A percentile compares a stretch with the other conserved stretches of the same genome.
phyloP scores from a whole-genome alignment of 176 grass and related monocot genomes.

The Calamus simplicifolius region DNA sequence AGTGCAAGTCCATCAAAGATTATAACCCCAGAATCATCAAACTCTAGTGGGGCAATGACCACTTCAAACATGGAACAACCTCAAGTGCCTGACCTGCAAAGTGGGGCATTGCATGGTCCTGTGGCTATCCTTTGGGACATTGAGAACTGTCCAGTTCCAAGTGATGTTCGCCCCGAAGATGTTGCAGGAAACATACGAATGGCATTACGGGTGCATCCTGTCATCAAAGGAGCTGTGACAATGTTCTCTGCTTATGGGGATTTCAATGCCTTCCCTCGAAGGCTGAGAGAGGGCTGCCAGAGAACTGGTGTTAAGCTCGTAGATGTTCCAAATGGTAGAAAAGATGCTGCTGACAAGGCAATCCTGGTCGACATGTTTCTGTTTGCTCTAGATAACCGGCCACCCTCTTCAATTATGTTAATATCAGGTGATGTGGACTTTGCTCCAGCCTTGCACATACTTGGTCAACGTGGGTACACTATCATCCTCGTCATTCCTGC shows the following conservation, averaged over 20 bases:
- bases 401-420: slow-evolving; percentile 70
- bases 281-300: slow-evolving; percentile 86
- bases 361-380: slow-evolving; percentile 85
- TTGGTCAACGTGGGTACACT: slow-evolving; percentile 73
- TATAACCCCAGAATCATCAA: slow-evolving; percentile 22
- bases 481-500: slow-evolving; percentile 62
- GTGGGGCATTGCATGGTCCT: slow-evolving; percentile 39
- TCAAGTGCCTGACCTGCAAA: slow-evolving; percentile 27
- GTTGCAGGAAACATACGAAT: slow-evolving; percentile 78
- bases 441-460: slow-evolving; percentile 73
- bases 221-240: slow-evolving; percentile 59
- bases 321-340: slow-evolving; percentile 78
- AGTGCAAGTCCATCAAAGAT: slow-evolving; percentile 31
- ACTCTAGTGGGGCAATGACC: slow-evolving; percentile 21
- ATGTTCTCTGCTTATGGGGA: slow-evolving; percentile 89
- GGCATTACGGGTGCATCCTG: slow-evolving; percentile 64
- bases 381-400: slow-evolving; percentile 67
- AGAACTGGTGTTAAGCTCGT: slow-evolving; percentile 80
- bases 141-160: slow-evolving; percentile 85
- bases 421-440: slow-evolving; percentile 83
- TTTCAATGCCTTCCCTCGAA: slow-evolving; percentile 91
- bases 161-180: slow-evolving; percentile 81
- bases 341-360: slow-evolving; percentile 86
- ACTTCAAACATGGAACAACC: slow-evolving; percentile 31
- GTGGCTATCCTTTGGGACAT: slow-evolving; percentile 95